A percentile compares a stretch with the other conserved stretches of the same genome.
These are phyloP conservation scores for Euphrasia confusa DNA, from an alignment of 257 asterid genomes.

Conservation along the genomic window DNA sequence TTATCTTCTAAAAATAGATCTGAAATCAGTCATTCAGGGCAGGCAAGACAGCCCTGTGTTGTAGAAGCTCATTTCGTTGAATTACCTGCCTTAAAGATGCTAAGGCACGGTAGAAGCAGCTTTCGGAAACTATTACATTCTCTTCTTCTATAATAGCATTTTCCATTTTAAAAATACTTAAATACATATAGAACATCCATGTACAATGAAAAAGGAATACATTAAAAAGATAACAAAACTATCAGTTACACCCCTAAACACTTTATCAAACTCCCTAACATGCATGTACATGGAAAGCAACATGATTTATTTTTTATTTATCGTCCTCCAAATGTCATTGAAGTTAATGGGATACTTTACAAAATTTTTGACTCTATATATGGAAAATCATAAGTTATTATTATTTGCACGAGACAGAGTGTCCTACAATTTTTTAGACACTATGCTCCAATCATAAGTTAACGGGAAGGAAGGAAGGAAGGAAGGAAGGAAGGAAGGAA, in stretches of 20 bases:
- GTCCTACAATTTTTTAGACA: background rate
- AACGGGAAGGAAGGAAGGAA: background rate
- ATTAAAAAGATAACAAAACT: background rate
- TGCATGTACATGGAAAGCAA: background rate
- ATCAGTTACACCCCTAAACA: background rate
- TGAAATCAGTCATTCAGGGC: background rate
- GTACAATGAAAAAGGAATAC: background rate
- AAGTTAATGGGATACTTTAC: background rate
- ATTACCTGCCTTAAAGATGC: conserved; percentile 6
- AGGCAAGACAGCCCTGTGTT: conserved; percentile 5
- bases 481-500: background rate
- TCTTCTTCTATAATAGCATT: background rate
- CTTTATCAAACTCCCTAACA: background rate
- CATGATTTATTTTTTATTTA: background rate
- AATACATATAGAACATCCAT: background rate
- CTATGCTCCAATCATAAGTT: background rate
- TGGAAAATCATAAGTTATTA: no score
- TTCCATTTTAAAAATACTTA: background rate
- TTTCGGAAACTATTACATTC: background rate
- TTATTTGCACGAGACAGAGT: background rate
- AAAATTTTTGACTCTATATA: background rate
- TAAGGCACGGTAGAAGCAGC: background rate
- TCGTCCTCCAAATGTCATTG: conserved; percentile 1
- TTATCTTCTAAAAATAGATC: background rate
- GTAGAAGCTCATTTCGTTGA: conserved; percentile 15